phyloP scores from a whole-genome alignment of 2,329 filamentous ascomycete genomes.

The Paracorniculantispora psalliotae region DNA sequence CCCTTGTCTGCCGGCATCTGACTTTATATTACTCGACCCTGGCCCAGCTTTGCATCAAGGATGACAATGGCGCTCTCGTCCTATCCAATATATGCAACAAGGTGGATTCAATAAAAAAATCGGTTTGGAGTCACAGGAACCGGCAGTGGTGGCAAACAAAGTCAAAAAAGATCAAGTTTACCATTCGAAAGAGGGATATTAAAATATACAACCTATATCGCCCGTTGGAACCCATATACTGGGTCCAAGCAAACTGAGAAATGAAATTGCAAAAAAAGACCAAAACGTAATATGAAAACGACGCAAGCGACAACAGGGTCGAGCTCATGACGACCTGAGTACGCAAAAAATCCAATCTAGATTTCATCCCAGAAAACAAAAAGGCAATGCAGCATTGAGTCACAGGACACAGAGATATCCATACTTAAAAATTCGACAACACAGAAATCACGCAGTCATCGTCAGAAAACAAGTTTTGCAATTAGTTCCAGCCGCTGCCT shows the following conservation, averaged over 20 bases:
- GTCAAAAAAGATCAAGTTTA: neutral
- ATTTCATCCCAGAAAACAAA: conserved; percentile 1
- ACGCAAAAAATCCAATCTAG: neutral
- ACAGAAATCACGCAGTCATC: neutral
- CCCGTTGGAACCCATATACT: neutral
- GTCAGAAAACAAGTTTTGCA: neutral
- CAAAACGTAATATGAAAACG: neutral
- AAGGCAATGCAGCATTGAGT: neutral
- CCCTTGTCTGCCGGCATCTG: neutral
- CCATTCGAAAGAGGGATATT: neutral
- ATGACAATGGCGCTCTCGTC: no score
- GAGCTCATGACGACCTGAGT: conserved; percentile 7
- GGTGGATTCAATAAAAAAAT: neutral
- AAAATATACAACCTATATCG: neutral
- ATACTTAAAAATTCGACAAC: no score
- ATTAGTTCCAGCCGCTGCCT: conserved; percentile 5
- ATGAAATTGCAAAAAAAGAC: neutral
- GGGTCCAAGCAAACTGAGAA: neutral
- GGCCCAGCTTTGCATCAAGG: neutral
- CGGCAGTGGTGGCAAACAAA: no score
- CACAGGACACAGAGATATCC: no score
- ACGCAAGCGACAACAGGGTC: neutral
- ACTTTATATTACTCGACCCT: neutral
- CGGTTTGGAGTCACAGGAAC: no score
- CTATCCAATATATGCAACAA: no score